Percentiles rank a stretch among this genome's conserved stretches.
Conservation (phyloP, 1,139 yeast species). For the Pichia sp. region DNA sequence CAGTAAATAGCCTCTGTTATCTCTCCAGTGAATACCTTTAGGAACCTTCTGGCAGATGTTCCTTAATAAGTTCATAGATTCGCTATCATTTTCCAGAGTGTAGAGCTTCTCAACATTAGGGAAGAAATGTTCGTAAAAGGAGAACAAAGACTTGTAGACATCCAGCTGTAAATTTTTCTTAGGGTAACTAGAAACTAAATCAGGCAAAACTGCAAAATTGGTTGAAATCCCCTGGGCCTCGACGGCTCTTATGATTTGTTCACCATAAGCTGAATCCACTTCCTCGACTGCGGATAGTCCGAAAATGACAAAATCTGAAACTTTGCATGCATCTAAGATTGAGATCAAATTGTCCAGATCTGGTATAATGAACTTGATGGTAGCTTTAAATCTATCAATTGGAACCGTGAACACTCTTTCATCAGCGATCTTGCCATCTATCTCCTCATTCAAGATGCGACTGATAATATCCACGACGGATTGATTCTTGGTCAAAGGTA, state of each 20-base stretch:
- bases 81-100: slow-evolving; percentile 64
- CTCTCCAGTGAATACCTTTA: slow-evolving; percentile 85
- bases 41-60: slow-evolving; percentile 83
- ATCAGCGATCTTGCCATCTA: slow-evolving; percentile 23
- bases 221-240: slow-evolving; percentile 92
- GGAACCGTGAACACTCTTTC: slow-evolving; percentile 50
- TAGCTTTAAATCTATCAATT: slow-evolving; percentile 67
- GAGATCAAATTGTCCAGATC: slow-evolving; percentile 61
- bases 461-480: slow-evolving; percentile 55
- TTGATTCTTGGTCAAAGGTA: slow-evolving; percentile 77
- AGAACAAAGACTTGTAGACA: slow-evolving; percentile 72
- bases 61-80: slow-evolving; percentile 67
- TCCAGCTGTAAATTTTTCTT: slow-evolving; percentile 76
- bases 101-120: slow-evolving; percentile 78
- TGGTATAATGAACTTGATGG: slow-evolving; percentile 71
- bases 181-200: slow-evolving; percentile 60
- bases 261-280: slow-evolving; percentile 77
- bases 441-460: slow-evolving; percentile 39
- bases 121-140: slow-evolving; percentile 85
- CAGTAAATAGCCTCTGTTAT: slow-evolving; percentile 77
- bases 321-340: slow-evolving; percentile 80
- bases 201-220: slow-evolving; percentile 76
- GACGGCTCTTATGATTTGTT: slow-evolving; percentile 79
- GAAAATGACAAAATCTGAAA: slow-evolving; percentile 83
- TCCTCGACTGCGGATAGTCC: slow-evolving; percentile 83